A percentile compares a stretch with the other conserved stretches of the same genome.
Conservation (phyloP, 2,329 filamentous ascomycete species). For the Diplocarpon rosae region DNA sequence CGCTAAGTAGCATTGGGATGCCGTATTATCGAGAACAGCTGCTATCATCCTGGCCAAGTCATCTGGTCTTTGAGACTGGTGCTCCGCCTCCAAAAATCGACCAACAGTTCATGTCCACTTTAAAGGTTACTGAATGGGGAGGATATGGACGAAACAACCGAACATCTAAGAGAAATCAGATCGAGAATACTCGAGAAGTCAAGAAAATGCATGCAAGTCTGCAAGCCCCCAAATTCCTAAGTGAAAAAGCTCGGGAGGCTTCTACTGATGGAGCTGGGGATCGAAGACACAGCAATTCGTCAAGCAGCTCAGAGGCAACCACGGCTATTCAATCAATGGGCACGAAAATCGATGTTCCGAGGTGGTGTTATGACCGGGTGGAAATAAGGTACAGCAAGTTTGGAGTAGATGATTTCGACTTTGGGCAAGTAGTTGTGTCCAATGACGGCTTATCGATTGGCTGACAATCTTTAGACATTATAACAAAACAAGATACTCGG, state of each 20-base stretch:
- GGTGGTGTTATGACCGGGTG: conserved; percentile 74
- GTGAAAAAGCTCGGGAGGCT: conserved; percentile 74
- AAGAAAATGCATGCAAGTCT: conserved; percentile 50
- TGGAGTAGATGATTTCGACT: conserved; percentile 98
- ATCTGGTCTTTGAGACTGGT: conserved; percentile 74
- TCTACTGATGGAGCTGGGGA: conserved; percentile 35
- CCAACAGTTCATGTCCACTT: conserved; percentile 51
- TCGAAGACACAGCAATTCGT: conserved; percentile 38
- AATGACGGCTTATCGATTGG: not conserved
- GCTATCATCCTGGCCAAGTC: conserved; percentile 80
- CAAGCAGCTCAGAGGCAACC: conserved; percentile 50
- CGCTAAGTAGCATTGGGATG: conserved; percentile 78
- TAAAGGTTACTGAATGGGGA: conserved; percentile 65
- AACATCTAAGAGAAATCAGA: conserved; percentile 67
- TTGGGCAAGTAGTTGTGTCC: conserved; percentile 48
- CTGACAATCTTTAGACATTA: conserved; percentile 54
- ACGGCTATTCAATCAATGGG: conserved; percentile 62
- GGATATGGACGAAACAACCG: conserved; percentile 68
- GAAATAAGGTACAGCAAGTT: conserved; percentile 99
- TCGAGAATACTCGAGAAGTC: conserved; percentile 60
- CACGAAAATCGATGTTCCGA: conserved; percentile 69
- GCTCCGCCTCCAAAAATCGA: conserved; percentile 71
- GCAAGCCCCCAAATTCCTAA: conserved; percentile 81
- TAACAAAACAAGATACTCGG: conserved; percentile 86
- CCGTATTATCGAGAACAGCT: conserved; percentile 85